Evolutionary conservation across 75 land plant genomes (phyloP), one percentile per base, ranked within the genome.

Genomic region (Pinus albicaulis): DNA sequence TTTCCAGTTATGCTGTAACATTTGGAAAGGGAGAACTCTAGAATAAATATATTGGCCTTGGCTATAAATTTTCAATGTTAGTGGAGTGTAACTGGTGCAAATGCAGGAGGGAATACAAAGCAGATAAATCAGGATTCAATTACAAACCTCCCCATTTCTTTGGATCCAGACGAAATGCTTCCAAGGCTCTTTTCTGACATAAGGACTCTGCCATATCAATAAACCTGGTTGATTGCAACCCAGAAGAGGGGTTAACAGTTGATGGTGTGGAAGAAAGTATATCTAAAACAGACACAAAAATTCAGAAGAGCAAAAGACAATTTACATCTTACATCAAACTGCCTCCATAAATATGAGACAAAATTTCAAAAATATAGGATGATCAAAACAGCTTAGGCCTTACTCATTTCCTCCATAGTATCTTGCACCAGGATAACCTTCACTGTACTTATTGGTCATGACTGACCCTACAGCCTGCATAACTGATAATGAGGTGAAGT

Each of bases 401-500:
- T 75, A 87, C 89, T 87, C 88, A 74, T 87, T 87, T 71, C 89
- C 89, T 59, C 89, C 89, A 75, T 87, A 87, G 60, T 87, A 87
- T 57, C 89, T 88, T 63, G 88, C 88, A 76, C 89, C 89, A 61
- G 89, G 89, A 76, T 85, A 85, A 14, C 89, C 89, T 75, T 87
- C 89, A 70, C 88, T 85, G 59, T 85, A 85, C 61, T 87, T 87
- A 71, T 87, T 87, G 66, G 89, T 87, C 88, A 87, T 85, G 12
- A 85, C 76, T 62, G 89, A 87, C 62, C 88, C 89, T 19, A 87
- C 88, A 62, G 89, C 89, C 70, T 87, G 77, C 88, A 87, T 87
- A 28, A 87, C 89, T 56, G 89, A 85, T 24, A 77, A 4, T 55
- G 89, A 87, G 20, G 89, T 87, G 77, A 87, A 87, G 64, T 87